phyloP scores from a whole-genome alignment of 148 eudicot species.

The Rhododendron ovatum region DNA sequence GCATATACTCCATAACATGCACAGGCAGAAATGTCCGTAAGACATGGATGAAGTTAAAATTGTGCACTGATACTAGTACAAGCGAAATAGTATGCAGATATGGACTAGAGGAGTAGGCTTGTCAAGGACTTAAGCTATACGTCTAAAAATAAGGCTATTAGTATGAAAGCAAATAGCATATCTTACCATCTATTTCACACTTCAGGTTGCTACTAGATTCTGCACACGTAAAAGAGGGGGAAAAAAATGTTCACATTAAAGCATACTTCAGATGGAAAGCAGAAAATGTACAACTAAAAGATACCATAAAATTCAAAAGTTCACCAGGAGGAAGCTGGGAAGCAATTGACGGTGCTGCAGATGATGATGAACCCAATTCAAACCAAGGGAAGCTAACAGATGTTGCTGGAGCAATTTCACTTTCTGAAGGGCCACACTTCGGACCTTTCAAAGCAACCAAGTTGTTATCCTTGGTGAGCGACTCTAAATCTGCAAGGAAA shows the following conservation, averaged over 20 bases:
- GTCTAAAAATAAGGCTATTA: not conserved
- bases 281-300: not conserved
- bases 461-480: constrained; percentile 61
- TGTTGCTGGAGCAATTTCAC: constrained; percentile 24
- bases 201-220: constrained; percentile 24
- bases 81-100: not conserved
- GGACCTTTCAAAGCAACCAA: constrained; percentile 59
- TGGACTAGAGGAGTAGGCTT: not conserved
- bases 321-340: constrained; percentile 54
- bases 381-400: constrained; percentile 19
- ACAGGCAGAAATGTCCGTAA: not conserved
- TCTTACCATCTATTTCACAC: constrained; percentile 28
- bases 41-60: not conserved
- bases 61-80: not conserved
- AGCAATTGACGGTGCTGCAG: constrained; percentile 25
- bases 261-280: constrained; percentile 10
- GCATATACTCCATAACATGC: not conserved
- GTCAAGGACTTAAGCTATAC: not conserved
- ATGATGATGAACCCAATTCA: constrained; percentile 32
- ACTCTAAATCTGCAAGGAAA: constrained; percentile 50
- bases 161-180: not conserved
- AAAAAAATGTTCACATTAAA: constrained; percentile 4
- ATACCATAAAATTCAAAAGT: constrained; percentile 10
- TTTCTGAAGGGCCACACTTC: constrained; percentile 33
- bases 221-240: constrained; percentile 16